Conservation (phyloP, 345 rosid genomes). For the Angophora floribunda region DNA sequence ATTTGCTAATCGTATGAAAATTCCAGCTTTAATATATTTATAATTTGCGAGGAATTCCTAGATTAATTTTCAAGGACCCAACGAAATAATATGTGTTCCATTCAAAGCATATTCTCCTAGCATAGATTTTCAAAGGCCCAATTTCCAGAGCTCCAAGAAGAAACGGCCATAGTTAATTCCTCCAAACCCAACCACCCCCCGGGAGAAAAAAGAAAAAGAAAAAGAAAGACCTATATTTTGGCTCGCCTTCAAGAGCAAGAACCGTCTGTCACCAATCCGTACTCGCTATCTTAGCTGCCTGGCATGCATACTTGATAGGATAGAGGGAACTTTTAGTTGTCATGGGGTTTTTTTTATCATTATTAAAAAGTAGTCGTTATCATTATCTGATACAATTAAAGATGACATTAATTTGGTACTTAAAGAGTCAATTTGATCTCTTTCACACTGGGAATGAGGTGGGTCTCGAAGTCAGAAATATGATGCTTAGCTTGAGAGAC, state of each 20-base stretch:
- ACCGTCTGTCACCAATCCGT: neutral
- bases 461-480: neutral
- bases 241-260: neutral
- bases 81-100: neutral
- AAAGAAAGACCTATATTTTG: neutral
- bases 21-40: neutral
- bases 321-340: neutral
- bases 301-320: neutral
- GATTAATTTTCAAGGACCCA: neutral
- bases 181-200: neutral
- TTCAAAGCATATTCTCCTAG: neutral
- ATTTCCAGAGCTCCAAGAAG: neutral
- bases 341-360: neutral
- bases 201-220: too few species aligned
- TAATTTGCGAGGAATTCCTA: neutral
- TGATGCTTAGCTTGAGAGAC: neutral
- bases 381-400: neutral
- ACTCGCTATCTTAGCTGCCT: neutral
- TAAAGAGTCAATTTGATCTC: neutral
- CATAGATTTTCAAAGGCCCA: neutral
- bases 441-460: neutral
- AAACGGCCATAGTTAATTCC: neutral
- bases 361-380: neutral
- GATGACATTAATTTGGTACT: neutral
- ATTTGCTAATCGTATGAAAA: neutral